phyloP scores from a whole-genome alignment of 768 basidiomycete species.

The Boletellus emodensis region DNA sequence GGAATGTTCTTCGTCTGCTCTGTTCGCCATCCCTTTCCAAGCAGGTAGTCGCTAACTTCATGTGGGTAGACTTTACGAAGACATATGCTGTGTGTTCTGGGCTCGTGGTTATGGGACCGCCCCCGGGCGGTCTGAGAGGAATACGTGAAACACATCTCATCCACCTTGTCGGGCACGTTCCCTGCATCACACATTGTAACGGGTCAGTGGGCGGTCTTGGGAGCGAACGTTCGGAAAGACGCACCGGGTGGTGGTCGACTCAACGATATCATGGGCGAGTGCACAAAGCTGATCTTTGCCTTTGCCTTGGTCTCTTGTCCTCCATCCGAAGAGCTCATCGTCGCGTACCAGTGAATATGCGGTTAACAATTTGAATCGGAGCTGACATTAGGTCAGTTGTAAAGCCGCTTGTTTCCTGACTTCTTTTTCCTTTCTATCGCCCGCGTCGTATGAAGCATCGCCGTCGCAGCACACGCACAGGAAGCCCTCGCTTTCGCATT shows the following conservation, averaged over 20 bases:
- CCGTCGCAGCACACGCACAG: conserved; percentile 80
- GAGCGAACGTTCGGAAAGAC: not conserved
- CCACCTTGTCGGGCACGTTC: conserved; percentile 53
- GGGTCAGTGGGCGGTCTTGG: not conserved
- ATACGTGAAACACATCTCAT: conserved; percentile 64
- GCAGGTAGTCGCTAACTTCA: conserved; percentile 54
- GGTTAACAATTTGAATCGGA: conserved; percentile 16
- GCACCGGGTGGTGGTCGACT: conserved; percentile 22
- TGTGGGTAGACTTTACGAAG: conserved; percentile 64
- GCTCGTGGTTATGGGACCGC: conserved; percentile 46
- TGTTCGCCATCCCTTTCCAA: conserved; percentile 33
- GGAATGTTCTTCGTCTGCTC: conserved; percentile 53
- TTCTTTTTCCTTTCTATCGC: conserved; percentile 20
- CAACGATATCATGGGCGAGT: conserved; percentile 25
- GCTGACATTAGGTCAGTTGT: conserved; percentile 10
- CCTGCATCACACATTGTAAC: conserved; percentile 31
- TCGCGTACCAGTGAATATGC: not conserved
- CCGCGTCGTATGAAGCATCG: conserved; percentile 75
- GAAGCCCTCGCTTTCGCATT: conserved; percentile 43
- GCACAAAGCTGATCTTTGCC: conserved; percentile 20
- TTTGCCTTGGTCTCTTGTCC: conserved; percentile 13
- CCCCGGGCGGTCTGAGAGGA: conserved; percentile 56
- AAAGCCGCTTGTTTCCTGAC: conserved; percentile 19
- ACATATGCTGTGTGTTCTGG: conserved; percentile 56
- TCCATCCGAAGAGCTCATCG: conserved; percentile 18